phyloP scores from a whole-genome alignment of 2,329 filamentous ascomycete genomes.

The Fusarium illudens region DNA sequence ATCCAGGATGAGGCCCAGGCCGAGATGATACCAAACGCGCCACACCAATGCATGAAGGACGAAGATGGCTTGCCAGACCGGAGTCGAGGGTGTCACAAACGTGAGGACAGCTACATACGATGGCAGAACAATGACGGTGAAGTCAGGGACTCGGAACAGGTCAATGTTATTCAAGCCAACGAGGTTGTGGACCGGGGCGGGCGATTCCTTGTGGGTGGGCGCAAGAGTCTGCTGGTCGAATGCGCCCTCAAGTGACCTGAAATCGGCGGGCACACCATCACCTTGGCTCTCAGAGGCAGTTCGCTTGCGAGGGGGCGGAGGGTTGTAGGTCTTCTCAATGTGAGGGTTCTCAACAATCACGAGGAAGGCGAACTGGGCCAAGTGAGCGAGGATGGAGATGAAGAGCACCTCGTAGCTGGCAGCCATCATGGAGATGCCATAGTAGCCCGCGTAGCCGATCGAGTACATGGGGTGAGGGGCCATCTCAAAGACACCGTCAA shows the following conservation, averaged over 20 bases:
- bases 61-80: constrained; percentile 79
- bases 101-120: constrained; percentile 79
- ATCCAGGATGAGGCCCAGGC: constrained; percentile 85
- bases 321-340: constrained; percentile 97
- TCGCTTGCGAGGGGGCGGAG: constrained; percentile 77
- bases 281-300: constrained; percentile 47
- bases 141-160: constrained; percentile 86
- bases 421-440: constrained; percentile 97
- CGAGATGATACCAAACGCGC: constrained; percentile 92
- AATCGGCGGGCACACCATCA: constrained; percentile 43
- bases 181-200: constrained; percentile 80
- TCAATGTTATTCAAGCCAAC: constrained; percentile 87
- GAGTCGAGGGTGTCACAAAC: constrained; percentile 78
- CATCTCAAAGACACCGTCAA: constrained; percentile 99
- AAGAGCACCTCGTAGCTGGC: constrained; percentile 97
- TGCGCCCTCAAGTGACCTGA: constrained; percentile 31
- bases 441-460: constrained; percentile 96
- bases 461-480: constrained; percentile 99
- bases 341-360: constrained; percentile 94
- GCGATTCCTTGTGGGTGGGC: constrained; percentile 50
- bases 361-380: constrained; percentile 93
- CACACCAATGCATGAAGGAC: constrained; percentile 81
- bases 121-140: constrained; percentile 78
- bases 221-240: constrained; percentile 39
- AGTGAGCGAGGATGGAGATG: constrained; percentile 94